Conservation (phyloP, 2,329 filamentous ascomycete genomes). For the Colletotrichum salicis region DNA sequence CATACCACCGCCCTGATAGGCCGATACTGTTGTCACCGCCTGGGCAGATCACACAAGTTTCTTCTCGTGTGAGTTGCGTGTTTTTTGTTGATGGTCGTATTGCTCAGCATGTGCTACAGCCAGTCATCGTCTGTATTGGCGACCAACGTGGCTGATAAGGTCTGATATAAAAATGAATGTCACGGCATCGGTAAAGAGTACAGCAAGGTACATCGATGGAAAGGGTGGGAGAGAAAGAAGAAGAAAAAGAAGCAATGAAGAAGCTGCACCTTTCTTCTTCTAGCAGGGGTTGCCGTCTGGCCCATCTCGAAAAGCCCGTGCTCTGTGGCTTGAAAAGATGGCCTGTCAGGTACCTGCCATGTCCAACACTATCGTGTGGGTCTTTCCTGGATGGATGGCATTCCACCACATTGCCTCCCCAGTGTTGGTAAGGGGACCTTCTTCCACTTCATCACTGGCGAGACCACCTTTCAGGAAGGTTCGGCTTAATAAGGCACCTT, state of each 20-base stretch:
- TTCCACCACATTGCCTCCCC: conserved; percentile 13
- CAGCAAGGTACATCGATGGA: not conserved
- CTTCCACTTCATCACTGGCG: not conserved
- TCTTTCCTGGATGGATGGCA: conserved; percentile 17
- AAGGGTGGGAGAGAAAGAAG: not conserved
- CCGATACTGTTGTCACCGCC: conserved; percentile 20
- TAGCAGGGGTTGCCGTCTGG: conserved; percentile 22
- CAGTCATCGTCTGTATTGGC: not conserved
- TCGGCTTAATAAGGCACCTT: too few relatives aligned
- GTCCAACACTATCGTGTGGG: conserved; percentile 32
- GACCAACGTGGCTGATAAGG: not conserved
- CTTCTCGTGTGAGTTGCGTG: conserved; percentile 13
- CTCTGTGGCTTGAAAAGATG: conserved; percentile 28
- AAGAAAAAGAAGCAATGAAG: conserved; percentile 12
- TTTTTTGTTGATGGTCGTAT: conserved; percentile 4
- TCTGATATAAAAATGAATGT: not conserved
- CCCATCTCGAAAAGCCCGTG: conserved; percentile 10
- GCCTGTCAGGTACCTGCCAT: conserved; percentile 25
- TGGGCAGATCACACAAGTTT: conserved; percentile 19
- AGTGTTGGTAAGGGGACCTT: conserved; percentile 5
- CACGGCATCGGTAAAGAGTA: not conserved
- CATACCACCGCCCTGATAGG: conserved; percentile 30
- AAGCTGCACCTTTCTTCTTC: conserved; percentile 21
- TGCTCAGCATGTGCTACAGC: not conserved
- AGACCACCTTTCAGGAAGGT: conserved; percentile 18